Base-by-base conservation (phyloP, 257 asterid genomes). In the Plantago major region DNA sequence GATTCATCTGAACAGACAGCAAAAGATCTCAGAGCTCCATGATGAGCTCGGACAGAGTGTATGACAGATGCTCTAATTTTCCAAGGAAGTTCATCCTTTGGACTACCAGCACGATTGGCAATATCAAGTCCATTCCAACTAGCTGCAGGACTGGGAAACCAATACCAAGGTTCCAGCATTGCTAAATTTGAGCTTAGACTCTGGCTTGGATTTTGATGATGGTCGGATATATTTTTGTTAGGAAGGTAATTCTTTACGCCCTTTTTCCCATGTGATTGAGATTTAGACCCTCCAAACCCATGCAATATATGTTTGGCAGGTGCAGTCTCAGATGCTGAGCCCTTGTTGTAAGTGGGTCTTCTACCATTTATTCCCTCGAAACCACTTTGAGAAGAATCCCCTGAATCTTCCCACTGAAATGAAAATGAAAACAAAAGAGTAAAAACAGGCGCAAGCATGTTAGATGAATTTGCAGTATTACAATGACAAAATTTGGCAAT, bases 61-160 rank as follows among this genome's bases (percentile, higher is more conserved):
- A 89, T 43, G 47, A 87, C 72, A 28, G 96, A 89, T 76, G 96
- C 89, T 77, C 88, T 83, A 67, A 92, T 86, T 81, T 92, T 89
- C 99, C 99, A 92, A 33, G 87, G 97, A 72, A 83, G 77, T 74
- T 92, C 99, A 67, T 89, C 96, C 74, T 87, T 89, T 46, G 85
- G 76, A 71, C 85, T 83, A 70, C 94, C 82, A 55, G 82, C 75
- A 75, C 96, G 97, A 62, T 84, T 77, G 64, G 83, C 64, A 58
- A 81, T 79, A 67, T 92, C 99, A 46, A 81, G 83, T 53, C 84
- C 87, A 67, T 74, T 82, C 92, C 81, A 84, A 71, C 82, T 74
- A 64, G 83, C 73, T 63, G 86, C 80, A 60, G 90, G 84, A 70
- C 91, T 75, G 56, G 97, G 96, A 75, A 86, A 89, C 99, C 99